Conservation (phyloP, 73 alveolate species). For the Paramecium octaurelia region DNA sequence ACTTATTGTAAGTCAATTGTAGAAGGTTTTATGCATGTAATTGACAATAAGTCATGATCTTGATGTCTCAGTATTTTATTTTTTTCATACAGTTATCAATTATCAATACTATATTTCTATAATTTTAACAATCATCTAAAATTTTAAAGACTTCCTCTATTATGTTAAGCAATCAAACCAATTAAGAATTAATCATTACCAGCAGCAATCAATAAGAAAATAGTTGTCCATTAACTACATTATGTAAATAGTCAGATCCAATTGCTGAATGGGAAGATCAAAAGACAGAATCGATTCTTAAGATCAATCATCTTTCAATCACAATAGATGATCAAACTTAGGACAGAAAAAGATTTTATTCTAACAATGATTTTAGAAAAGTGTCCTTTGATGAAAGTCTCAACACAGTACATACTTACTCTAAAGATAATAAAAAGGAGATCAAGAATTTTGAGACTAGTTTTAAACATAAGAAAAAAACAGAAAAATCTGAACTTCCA, state of each 20-base stretch:
- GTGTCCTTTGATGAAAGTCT: slow-evolving; percentile 37
- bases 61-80: background rate
- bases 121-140: background rate
- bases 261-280: slow-evolving; percentile 18
- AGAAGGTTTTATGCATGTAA: background rate
- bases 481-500: background rate
- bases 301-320: background rate
- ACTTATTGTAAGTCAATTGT: background rate
- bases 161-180: background rate
- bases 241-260: background rate
- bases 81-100: background rate
- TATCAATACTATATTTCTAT: background rate
- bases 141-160: background rate
- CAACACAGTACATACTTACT: slow-evolving; percentile 8
- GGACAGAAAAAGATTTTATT: background rate
- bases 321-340: background rate
- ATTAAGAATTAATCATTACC: background rate
- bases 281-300: background rate
- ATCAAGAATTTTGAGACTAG: background rate
- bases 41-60: background rate
- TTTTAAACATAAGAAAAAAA: background rate
- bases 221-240: background rate
- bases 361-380: background rate
- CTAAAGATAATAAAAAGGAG: background rate
- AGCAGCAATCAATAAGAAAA: background rate